Percentiles rank a stretch among this genome's conserved stretches.
phyloP scores from a whole-genome alignment of 2,329 filamentous ascomycete species.

The Sarocladium kiliense region DNA sequence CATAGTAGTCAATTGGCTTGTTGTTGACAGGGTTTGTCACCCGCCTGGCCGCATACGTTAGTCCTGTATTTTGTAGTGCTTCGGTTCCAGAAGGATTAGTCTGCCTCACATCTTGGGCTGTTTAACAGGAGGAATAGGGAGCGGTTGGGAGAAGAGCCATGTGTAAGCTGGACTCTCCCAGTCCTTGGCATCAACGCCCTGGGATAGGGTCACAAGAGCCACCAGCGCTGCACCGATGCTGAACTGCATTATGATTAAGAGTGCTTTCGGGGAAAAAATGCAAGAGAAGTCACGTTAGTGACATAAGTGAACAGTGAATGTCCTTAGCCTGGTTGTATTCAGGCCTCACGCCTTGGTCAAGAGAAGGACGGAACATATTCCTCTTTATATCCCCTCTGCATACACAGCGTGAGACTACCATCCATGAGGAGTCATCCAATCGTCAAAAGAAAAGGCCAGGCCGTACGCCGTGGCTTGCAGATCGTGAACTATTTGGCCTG shows the following conservation, averaged over 20 bases:
- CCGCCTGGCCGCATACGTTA: conserved; percentile 11
- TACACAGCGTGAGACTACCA: neutral
- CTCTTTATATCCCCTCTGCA: no score
- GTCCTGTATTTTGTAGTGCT: neutral
- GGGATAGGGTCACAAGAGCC: neutral
- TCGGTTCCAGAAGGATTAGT: neutral
- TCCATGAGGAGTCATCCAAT: neutral
- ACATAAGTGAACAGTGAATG: neutral
- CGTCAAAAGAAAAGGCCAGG: neutral
- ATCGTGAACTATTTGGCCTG: neutral
- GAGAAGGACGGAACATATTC: no score
- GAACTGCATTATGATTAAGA: neutral
- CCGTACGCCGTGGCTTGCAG: neutral
- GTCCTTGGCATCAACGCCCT: neutral
- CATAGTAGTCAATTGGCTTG: conserved; percentile 29
- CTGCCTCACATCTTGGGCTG: conserved; percentile 31
- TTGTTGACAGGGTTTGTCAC: conserved; percentile 31
- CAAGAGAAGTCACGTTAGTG: neutral
- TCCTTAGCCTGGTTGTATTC: no score
- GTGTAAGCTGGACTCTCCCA: conserved; percentile 4
- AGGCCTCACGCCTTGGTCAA: no score
- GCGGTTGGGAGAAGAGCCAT: conserved; percentile 17
- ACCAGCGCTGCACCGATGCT: neutral
- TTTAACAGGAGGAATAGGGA: conserved; percentile 40
- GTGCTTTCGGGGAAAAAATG: neutral